Evolutionary conservation across 768 basidiomycete genomes (phyloP), one percentile per base, ranked within the genome.

Genomic region (Mycena rosella): DNA sequence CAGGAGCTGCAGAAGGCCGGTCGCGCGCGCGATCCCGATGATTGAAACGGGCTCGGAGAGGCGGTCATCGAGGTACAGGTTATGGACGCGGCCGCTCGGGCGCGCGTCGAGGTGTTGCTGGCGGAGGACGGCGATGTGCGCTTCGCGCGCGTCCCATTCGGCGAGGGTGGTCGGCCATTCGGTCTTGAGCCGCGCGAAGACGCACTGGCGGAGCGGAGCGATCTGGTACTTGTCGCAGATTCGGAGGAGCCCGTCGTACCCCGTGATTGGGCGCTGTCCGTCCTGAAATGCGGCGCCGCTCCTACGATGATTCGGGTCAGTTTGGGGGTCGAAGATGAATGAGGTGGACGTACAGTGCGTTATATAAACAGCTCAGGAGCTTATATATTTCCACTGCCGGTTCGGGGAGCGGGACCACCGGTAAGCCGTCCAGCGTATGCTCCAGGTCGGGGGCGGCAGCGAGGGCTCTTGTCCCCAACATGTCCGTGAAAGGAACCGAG

Each of bases 51-150:
- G 60, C 26, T 60, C 60, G 17, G 36, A 2, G 27, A 60, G 60
- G 60, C 60, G 60, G 60, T 60, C 60, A 49, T 60, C 60, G 10
- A 60, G 27, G 26, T 49, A 60, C 48, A 60, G 18, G 48, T 49
- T 27, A 22, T 60, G 48, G 18, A 60, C 48, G 38, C 48, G 60
- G 18, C 60, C 48, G 47, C 32, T 36, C 15, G 58, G 47, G 27
- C 58, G 32, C 1, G 60, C 48, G 10, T 17, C 36, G 27, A 40
- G 8, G 36, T 60, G 60, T 38, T 52, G 60, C 48, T 29, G 34
- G 36, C 36, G 48, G 18, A 60, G 48, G 49, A 13, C 26, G 13
- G 26, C 48, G 38, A 60, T 51, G 6, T 52, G 36, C 20, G 49
- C 48, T 38, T 60, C 60, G 48, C 60, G 60, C 26, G 38, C 38